Base-by-base conservation (phyloP, 2,329 filamentous ascomycete species). In the Hortaea werneckii region DNA sequence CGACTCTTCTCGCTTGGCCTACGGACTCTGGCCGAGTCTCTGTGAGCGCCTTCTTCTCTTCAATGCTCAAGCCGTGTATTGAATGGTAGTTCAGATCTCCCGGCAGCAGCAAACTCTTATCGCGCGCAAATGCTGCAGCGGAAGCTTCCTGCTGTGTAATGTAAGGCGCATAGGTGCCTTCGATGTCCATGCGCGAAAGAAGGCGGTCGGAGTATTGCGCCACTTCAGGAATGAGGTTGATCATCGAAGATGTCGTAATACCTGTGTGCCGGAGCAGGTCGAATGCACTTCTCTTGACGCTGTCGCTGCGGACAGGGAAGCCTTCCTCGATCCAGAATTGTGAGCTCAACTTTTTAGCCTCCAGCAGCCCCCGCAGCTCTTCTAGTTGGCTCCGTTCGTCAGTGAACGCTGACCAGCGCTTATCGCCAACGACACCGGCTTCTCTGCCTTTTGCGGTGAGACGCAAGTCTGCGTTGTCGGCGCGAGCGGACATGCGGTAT, bases 401-500 rank as follows among this genome's bases (percentile, higher is more conserved):
- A 6, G 66, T 67, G 68, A 85, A 94, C 12, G 70, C 70, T 2
- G 64, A 59, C 92, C 92, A 98, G 41, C 92, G 83, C 49, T 67
- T 67, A 57, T 94, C 82, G n/a, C 79, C 73, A 2, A 98, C 80
- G 12, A 92, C 77, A 42, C 90, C 89, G 57, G 82, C 85, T 10
- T 74, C 69, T 46, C 83, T 80, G 7, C 87, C 92, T 62, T 83
- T 82, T 29, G 77, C 73, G 0, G 92, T 96, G 29, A 98, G 78
- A 2, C 92, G 82, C 5, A 83, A 66, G 66, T 98, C 92, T 32
- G 92, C 92, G 61, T 98, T 98, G 69, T 98, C 92, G 40, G 92
- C 83, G 51, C 92, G 83, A 2, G 87, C 80, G 38, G 83, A 87
- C 77, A 98, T 89, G 51, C 92, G 85, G 67, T 94, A 98, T 69